Evolutionary conservation across 306 rosid species (phyloP).

Genomic region (Cucurbita ficifolia): DNA sequence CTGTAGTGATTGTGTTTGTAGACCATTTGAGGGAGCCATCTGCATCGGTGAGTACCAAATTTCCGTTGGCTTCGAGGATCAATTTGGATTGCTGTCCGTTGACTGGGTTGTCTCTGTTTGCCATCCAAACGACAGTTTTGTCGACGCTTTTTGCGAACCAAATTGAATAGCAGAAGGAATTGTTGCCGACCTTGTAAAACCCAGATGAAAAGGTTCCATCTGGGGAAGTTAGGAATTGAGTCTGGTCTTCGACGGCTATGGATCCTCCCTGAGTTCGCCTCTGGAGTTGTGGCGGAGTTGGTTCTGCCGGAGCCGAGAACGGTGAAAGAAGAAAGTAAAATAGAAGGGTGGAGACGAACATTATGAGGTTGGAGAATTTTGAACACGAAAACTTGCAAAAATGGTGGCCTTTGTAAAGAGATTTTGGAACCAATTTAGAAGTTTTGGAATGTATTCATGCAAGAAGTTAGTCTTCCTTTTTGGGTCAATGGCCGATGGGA

Average conservation of each 20-base stretch:
- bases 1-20: background rate
- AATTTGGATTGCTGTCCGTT: conserved; percentile 6
- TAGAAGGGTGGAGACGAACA: background rate
- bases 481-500: background rate
- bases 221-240: background rate
- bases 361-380: background rate
- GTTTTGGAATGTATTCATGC: background rate
- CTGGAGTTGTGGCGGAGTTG: background rate
- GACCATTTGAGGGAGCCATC: conserved; percentile 9
- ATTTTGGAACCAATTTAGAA: background rate
- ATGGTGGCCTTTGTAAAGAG: background rate
- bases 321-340: background rate
- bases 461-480: background rate
- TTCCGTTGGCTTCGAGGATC: background rate
- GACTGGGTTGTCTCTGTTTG: conserved; percentile 11
- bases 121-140: conserved; percentile 12
- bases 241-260: background rate
- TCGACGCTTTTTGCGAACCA: background rate
- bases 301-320: background rate
- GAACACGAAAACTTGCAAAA: background rate
- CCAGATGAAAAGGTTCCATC: conserved; percentile 3
- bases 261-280: background rate
- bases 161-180: conserved; percentile 10
- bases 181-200: conserved; percentile 7
- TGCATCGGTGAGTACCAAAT: conserved; percentile 6